These are phyloP conservation scores for Fusarium nurragi DNA, from an alignment of 2,329 filamentous ascomycete species.

Conservation along the genomic window DNA sequence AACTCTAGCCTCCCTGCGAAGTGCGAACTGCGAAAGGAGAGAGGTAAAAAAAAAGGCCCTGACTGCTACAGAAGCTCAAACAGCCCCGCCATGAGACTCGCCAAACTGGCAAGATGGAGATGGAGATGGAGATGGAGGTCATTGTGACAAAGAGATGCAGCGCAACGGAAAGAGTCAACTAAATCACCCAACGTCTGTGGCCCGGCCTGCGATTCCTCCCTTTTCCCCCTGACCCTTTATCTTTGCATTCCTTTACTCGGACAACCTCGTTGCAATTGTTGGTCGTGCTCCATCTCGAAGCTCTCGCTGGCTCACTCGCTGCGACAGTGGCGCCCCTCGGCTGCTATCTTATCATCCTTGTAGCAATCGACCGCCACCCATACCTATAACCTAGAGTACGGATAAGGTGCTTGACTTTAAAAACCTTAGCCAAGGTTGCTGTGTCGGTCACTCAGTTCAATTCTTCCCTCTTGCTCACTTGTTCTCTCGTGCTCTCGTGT, in stretches of 20 bases:
- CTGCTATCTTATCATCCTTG: constrained; percentile 31
- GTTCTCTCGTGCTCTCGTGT: not conserved
- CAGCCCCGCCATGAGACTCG: constrained; percentile 24
- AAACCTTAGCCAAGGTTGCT: constrained; percentile 14
- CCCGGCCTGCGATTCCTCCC: not conserved
- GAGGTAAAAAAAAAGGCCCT: constrained; percentile 7
- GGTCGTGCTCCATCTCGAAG: constrained; percentile 30
- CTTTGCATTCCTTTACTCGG: constrained; percentile 35
- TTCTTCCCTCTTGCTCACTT: not conserved
- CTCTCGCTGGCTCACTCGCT: constrained; percentile 28
- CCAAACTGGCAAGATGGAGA: constrained; percentile 26
- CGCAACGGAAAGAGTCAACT: constrained; percentile 35
- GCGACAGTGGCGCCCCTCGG: constrained; percentile 29
- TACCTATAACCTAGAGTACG: not conserved
- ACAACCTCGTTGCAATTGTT: constrained; percentile 19
- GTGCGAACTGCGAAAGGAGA: no score
- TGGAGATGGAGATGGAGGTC: constrained; percentile 12
- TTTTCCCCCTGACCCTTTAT: constrained; percentile 18
- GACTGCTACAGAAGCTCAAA: constrained; percentile 7
- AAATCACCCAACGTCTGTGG: not conserved
- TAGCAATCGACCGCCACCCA: constrained; percentile 17
- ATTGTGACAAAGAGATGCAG: constrained; percentile 16
- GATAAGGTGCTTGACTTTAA: constrained; percentile 28
- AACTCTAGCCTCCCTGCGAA: constrained; percentile 21
- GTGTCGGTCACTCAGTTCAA: constrained; percentile 1